These are phyloP conservation scores for Phytopythium mirpurense DNA, from an alignment of 352 stramenopile species.

Conservation along the genomic window DNA sequence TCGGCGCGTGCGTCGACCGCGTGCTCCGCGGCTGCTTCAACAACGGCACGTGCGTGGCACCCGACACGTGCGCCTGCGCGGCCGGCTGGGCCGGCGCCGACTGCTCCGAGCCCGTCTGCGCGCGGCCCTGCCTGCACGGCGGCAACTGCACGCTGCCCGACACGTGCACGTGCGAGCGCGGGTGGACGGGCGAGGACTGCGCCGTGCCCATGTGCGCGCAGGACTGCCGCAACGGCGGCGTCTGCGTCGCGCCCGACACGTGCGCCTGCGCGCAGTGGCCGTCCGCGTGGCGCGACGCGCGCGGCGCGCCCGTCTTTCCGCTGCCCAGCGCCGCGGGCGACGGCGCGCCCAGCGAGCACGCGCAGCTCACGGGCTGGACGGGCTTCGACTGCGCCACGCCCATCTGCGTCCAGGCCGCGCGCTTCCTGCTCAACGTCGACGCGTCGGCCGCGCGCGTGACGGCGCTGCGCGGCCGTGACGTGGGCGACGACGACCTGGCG, in stretches of 20 bases:
- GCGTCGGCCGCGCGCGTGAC: slow-evolving; percentile 24
- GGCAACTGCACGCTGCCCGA: slow-evolving; percentile 93
- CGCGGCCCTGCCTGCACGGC: slow-evolving; percentile 62
- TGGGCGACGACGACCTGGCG: slow-evolving; percentile 27
- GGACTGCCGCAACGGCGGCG: slow-evolving; percentile 85
- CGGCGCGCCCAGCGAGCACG: slow-evolving; percentile 17
- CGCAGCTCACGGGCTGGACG: slow-evolving; percentile 92
- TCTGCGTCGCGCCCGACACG: slow-evolving; percentile 73
- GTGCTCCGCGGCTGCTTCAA: slow-evolving; percentile 95
- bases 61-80: slow-evolving; percentile 79
- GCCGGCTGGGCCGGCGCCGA: slow-evolving; percentile 72
- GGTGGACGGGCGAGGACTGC: slow-evolving; percentile 88
- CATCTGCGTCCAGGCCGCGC: slow-evolving; percentile 92
- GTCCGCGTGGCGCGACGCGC: slow-evolving; percentile 88
- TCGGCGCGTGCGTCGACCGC: slow-evolving; percentile 85
- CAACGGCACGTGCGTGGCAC: slow-evolving; percentile 92
- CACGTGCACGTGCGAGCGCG: slow-evolving; percentile 88
- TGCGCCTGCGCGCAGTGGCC: slow-evolving; percentile 89
- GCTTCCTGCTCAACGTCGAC: slow-evolving; percentile 88
- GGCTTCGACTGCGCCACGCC: slow-evolving; percentile 96
- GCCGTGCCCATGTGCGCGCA: slow-evolving; percentile 88
- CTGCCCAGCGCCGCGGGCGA: slow-evolving; percentile 67
- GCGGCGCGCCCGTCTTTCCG: slow-evolving; percentile 89
- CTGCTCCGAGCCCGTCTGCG: slow-evolving; percentile 75
- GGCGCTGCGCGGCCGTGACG: slow-evolving; percentile 58